These are phyloP conservation scores for Pseudofabraea citricarpa DNA, from an alignment of 2,329 filamentous ascomycete species.

Conservation along the genomic window DNA sequence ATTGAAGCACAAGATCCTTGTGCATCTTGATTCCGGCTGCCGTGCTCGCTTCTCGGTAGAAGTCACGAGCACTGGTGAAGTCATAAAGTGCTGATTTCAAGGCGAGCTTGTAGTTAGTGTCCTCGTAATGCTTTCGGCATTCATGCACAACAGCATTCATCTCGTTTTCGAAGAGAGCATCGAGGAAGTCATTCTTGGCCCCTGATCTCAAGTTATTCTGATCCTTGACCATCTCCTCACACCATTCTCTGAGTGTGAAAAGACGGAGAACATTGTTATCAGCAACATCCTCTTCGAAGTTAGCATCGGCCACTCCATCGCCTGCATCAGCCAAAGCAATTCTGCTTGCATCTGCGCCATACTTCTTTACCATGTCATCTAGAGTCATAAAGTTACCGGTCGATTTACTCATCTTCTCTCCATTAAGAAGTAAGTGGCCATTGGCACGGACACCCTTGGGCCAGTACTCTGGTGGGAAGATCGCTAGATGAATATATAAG, in stretches of 20 bases:
- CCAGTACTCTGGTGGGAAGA: constrained; percentile 88
- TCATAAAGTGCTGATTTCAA: constrained; percentile 86
- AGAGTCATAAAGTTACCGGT: constrained; percentile 97
- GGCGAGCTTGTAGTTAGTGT: constrained; percentile 80
- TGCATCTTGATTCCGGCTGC: constrained; percentile 83
- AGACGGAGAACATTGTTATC: constrained; percentile 87
- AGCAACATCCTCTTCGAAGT: constrained; percentile 93
- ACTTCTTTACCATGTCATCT: constrained; percentile 80
- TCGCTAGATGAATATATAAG: constrained; percentile 86
- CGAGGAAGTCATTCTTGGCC: constrained; percentile 71
- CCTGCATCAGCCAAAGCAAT: constrained; percentile 92
- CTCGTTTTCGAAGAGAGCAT: constrained; percentile 89
- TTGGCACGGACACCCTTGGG: constrained; percentile 82
- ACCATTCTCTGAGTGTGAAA: constrained; percentile 82
- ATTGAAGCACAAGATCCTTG: constrained; percentile 70
- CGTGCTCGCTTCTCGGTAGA: constrained; percentile 79
- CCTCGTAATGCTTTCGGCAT: constrained; percentile 71
- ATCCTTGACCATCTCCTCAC: constrained; percentile 75
- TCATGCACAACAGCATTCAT: constrained; percentile 80
- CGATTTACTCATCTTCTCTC: constrained; percentile 97
- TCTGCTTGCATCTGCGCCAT: constrained; percentile 86
- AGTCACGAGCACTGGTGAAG: constrained; percentile 81
- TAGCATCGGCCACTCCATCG: constrained; percentile 90
- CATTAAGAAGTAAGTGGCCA: constrained; percentile 89
- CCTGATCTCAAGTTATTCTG: constrained; percentile 70